These are phyloP conservation scores for Litsea cubeba DNA, from an alignment of 164 flowering plant species.

Conservation along the genomic window DNA sequence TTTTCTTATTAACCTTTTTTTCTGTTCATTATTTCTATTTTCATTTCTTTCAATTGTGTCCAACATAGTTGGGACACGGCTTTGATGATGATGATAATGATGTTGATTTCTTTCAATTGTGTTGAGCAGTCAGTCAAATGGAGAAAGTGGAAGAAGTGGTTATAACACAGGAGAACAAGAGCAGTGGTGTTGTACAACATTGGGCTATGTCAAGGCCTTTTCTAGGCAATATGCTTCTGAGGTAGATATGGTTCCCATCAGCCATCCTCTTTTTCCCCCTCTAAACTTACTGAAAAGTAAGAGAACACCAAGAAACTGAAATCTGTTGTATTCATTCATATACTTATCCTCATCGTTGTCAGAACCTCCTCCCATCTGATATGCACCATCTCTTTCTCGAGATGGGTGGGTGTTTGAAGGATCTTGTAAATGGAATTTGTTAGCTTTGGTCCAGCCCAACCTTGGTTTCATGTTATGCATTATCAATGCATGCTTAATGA, in stretches of 20 bases:
- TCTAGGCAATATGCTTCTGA: conserved; percentile 91
- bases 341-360: neutral
- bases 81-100: no score
- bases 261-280: neutral
- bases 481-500: no score
- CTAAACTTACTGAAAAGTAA: neutral
- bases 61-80: neutral
- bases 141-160: conserved; percentile 23
- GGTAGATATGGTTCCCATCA: conserved; percentile 33
- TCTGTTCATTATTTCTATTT: neutral
- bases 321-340: neutral
- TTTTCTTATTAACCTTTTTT: conserved; percentile 2
- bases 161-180: conserved; percentile 65
- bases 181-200: conserved; percentile 84
- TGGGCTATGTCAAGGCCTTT: conserved; percentile 86
- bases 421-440: no score
- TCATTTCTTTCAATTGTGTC: neutral
- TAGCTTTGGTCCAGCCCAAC: no score
- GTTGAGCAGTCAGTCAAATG: conserved; percentile 50
- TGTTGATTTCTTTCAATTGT: neutral
- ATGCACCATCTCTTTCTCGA: neutral
- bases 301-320: no score
- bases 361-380: neutral
- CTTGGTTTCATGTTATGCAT: no score
- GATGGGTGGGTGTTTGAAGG: no score